Conservation (phyloP, 805 yeast genomes). For the Candida insectalens region DNA sequence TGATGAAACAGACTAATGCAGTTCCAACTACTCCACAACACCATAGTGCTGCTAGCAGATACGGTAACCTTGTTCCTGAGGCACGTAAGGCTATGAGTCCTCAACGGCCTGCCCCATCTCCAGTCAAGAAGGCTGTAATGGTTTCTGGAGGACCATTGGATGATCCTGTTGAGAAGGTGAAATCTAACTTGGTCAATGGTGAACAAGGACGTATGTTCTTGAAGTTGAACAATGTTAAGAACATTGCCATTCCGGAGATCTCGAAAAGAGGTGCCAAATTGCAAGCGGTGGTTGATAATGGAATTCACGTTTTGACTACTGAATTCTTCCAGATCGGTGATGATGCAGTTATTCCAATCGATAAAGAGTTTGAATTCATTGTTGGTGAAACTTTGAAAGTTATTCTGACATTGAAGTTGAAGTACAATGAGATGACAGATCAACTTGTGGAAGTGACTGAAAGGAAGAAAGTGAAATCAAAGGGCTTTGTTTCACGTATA, state of each 20-base stretch:
- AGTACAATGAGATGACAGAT: conserved; percentile 40
- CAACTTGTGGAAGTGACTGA: conserved; percentile 53
- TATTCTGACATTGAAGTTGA: conserved; percentile 63
- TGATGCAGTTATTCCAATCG: conserved; percentile 27
- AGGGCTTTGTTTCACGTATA: conserved; percentile 19
- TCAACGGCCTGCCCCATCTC: too few species aligned
- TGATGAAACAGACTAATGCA: neutral
- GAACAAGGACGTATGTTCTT: conserved; percentile 45
- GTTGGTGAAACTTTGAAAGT: conserved; percentile 55
- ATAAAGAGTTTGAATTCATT: conserved; percentile 72
- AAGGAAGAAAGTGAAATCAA: conserved; percentile 27
- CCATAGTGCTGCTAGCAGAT: neutral
- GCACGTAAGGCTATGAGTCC: neutral
- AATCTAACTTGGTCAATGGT: conserved; percentile 13
- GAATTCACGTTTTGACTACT: conserved; percentile 69
- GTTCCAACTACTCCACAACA: neutral
- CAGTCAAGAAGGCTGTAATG: neutral
- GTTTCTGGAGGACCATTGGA: neutral
- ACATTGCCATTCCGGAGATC: conserved; percentile 38
- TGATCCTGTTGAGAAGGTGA: neutral
- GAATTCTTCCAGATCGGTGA: conserved; percentile 26
- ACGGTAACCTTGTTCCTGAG: neutral
- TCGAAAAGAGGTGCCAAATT: conserved; percentile 36
- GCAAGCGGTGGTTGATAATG: conserved; percentile 62
- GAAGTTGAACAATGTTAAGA: conserved; percentile 35